These are phyloP conservation scores for Fusarium subglutinans DNA, from an alignment of 2,329 filamentous ascomycete species.

Conservation along the genomic window DNA sequence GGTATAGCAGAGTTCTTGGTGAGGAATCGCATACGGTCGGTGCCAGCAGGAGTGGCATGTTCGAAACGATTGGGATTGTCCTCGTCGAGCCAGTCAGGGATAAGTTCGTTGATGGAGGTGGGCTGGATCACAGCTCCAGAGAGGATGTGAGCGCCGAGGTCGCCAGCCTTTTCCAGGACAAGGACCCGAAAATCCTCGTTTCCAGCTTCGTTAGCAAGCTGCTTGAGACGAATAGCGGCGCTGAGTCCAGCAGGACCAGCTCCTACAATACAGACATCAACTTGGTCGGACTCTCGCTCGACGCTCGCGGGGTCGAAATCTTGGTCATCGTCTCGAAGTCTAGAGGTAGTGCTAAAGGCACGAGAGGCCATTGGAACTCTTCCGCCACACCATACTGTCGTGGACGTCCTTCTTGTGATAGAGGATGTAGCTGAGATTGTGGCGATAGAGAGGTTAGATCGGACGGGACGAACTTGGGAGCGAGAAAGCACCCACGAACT, in stretches of 20 bases:
- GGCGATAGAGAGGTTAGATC: conserved; percentile 36
- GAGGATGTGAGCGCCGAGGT: conserved; percentile 93
- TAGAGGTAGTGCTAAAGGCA: conserved; percentile 49
- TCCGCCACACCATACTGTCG: conserved; percentile 30
- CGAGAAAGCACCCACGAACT: conserved; percentile 47
- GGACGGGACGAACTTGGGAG: conserved; percentile 42
- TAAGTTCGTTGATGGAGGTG: conserved; percentile 84
- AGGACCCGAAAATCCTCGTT: conserved; percentile 96
- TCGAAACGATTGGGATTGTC: conserved; percentile 89
- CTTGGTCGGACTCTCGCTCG: conserved; percentile 90
- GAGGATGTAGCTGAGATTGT: conserved; percentile 29
- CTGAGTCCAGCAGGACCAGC: conserved; percentile 94
- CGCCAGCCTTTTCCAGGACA: conserved; percentile 92
- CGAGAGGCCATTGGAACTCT: conserved; percentile 41
- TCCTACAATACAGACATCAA: conserved; percentile 96
- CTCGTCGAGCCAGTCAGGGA: conserved; percentile 93
- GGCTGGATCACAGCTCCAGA: conserved; percentile 97
- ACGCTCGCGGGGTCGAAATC: conserved; percentile 72
- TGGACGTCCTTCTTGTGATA: conserved; percentile 17
- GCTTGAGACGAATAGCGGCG: conserved; percentile 93
- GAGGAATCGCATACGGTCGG: conserved; percentile 92
- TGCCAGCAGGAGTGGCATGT: conserved; percentile 82
- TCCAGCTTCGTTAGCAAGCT: conserved; percentile 91
- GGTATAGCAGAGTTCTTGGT: conserved; percentile 83
- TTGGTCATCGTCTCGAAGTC: conserved; percentile 53